Evolutionary conservation across 2,329 filamentous ascomycete species (phyloP), one percentile per base, ranked within the genome.

Genomic region (Arthrobotrys conoides): DNA sequence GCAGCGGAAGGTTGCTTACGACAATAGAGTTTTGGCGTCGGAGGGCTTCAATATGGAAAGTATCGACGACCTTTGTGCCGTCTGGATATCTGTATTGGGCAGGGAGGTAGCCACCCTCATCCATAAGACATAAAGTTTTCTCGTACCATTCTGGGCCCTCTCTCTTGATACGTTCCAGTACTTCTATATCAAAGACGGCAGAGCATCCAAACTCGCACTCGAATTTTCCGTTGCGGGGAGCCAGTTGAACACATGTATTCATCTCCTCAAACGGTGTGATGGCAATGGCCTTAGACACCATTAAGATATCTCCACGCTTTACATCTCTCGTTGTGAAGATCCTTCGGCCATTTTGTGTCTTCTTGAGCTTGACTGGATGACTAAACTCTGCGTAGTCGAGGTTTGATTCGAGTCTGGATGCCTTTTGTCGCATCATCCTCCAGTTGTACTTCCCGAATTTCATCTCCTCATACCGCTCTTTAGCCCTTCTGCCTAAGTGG

Each of bases 251-350:
- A 12, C 68, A 68, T 20, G 36, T 33, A 12, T 59, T 64, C 3
- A 6, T 14, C 3, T 67, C 53, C 16, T 78, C 63, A 14, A 69
- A 64, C 16, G 63, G 53, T 18, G 64, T 51, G 1, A 72, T 57
- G n/a, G 75, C 63, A 10, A 72, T 27, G 5, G 75, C 75, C 12
- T 72, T 78, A n/a, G 46, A 36, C 1, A 69, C 75, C 63, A 78
- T 78, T 6, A 78, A 38, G 14, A 78, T 18, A 18, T 78, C 75
- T 41, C 75, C 75, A 41, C 75, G 75, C 20, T 78, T 78, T 30
- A 78, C 41, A 27, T 71, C 75, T 16, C 75, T 64, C 8, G 75
- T 36, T 1, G 75, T 72, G 30, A 78, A 78, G 22, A 78, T 51
- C 10, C 75, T 68, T 55, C 75, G 59, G 30, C 75, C 75, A n/a